These are phyloP conservation scores for Wickerhamomyces strasburgensis DNA, from an alignment of 805 yeast genomes.

Conservation along the genomic window DNA sequence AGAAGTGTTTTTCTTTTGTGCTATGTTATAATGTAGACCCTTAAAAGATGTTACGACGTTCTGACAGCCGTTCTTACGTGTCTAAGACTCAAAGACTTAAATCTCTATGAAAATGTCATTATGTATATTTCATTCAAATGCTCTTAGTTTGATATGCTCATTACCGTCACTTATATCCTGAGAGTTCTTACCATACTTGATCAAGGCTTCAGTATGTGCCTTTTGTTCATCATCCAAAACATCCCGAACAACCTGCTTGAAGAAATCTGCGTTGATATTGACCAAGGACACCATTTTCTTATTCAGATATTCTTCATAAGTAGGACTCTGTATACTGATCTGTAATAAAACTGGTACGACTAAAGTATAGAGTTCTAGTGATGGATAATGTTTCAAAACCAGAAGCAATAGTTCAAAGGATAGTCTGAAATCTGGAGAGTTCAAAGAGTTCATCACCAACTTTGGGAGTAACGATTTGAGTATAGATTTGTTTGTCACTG, in stretches of 20 bases:
- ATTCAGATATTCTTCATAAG: constrained; percentile 36
- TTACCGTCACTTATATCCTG: constrained; percentile 17
- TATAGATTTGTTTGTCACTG: constrained; percentile 30
- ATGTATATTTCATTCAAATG: constrained; percentile 33
- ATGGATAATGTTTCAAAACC: constrained; percentile 13
- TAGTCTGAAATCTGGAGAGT: constrained; percentile 25
- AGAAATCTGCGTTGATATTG: constrained; percentile 37
- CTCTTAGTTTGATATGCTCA: constrained; percentile 47
- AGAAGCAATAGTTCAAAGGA: constrained; percentile 28
- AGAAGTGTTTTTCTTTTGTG: no score
- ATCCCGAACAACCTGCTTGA: constrained; percentile 42
- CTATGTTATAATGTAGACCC: no score
- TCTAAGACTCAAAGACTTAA: no score
- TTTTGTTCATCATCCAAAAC: constrained; percentile 37
- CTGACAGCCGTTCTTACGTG: no score
- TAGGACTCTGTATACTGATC: constrained; percentile 17
- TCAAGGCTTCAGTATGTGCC: constrained; percentile 37
- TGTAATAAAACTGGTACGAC: constrained; percentile 35
- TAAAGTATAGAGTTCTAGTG: constrained; percentile 26
- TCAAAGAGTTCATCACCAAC: constrained; percentile 29
- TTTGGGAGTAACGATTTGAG: constrained; percentile 43
- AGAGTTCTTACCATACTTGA: constrained; percentile 28
- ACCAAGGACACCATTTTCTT: constrained; percentile 45
- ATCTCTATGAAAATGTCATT: no score
- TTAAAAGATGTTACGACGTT: no score